Conservation (phyloP, 2,329 filamentous ascomycete genomes). For the Hypoxylon sp. region DNA sequence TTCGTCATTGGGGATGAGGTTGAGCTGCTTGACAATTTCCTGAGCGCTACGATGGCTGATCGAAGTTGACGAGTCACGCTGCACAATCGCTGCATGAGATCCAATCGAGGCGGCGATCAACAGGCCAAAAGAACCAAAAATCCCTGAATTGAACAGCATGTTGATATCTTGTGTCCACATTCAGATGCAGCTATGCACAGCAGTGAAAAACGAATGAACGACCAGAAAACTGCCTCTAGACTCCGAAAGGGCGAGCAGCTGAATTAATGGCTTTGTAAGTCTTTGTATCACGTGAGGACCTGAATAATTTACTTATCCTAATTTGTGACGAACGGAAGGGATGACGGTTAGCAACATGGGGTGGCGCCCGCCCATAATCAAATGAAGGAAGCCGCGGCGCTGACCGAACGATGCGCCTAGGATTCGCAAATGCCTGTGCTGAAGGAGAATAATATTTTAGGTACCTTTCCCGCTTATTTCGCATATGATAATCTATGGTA, state of each 20-base stretch:
- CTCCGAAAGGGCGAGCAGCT: not conserved
- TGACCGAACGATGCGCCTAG: conserved; percentile 6
- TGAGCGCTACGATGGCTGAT: conserved; percentile 56
- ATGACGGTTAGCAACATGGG: not conserved
- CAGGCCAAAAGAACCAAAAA: conserved; percentile 27
- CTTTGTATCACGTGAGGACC: conserved; percentile 1
- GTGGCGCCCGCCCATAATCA: conserved; percentile 8
- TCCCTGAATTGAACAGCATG: conserved; percentile 24
- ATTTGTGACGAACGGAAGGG: conserved; percentile 1
- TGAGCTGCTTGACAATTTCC: conserved; percentile 62
- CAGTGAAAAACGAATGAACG: not conserved
- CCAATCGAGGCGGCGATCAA: conserved; percentile 21
- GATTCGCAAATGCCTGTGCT: conserved; percentile 14
- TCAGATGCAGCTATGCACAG: not conserved
- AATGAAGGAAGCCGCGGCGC: conserved; percentile 19
- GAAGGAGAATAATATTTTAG: conserved; percentile 10
- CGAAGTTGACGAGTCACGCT: conserved; percentile 18
- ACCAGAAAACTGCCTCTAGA: not conserved
- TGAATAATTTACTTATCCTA: conserved; percentile 2
- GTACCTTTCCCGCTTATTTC: conserved; percentile 1
- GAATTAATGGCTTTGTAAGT: not conserved
- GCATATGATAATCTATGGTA: not conserved
- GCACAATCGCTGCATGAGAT: not conserved
- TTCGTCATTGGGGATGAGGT: conserved; percentile 62
- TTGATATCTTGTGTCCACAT: not conserved